Evolutionary conservation across 2,329 filamentous ascomycete species (phyloP), one percentile per base, ranked within the genome.

Genomic region (Rutstroemia sp.): DNA sequence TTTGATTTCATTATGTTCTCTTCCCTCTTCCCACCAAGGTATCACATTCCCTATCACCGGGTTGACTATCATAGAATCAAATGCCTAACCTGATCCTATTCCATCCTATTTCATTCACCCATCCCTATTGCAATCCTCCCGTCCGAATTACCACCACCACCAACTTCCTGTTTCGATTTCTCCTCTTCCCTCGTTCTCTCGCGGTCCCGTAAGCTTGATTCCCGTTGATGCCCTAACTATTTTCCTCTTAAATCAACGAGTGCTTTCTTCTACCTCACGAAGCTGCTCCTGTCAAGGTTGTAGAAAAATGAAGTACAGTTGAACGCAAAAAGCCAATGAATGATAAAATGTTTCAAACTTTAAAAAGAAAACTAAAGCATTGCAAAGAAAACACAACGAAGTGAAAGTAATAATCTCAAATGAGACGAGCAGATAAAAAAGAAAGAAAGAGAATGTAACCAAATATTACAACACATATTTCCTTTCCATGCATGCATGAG

Each of bases 401-500:
- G 42, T 48, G 50, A 53, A 48, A 30, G 41, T 48, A 38, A 46
- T 48, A 37, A 53, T 12, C 30, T 34, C 30, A 23, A 21, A 25
- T 37, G 38, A 38, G 18, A 30, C 37, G 18, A 38, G 16, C 14
- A 37, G 51, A 38, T 37, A 18, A 38, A 48, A 51, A 39, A n/a
- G 10, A 30, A 52, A 21, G 14, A 30, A 52, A 52, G 19, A 37
- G 51, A 38, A 23, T 34, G 30, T 34, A 52, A 37, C 30, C 47
- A 27, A 30, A 34, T 53, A 53, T 53, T 53, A 53, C 51, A 53
- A 53, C 41, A 48, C 41, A 38, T 53, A 53, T 23, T 47, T 48
- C 51, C 51, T 48, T 37, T 37, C 51, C 27, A 48, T 53, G 51
- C 51, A 48, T 38, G 21, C 27, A 53, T 30, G 34, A 16, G 18